Base-by-base conservation (phyloP, 768 basidiomycete genomes). In the Ephemerocybe angulata region DNA sequence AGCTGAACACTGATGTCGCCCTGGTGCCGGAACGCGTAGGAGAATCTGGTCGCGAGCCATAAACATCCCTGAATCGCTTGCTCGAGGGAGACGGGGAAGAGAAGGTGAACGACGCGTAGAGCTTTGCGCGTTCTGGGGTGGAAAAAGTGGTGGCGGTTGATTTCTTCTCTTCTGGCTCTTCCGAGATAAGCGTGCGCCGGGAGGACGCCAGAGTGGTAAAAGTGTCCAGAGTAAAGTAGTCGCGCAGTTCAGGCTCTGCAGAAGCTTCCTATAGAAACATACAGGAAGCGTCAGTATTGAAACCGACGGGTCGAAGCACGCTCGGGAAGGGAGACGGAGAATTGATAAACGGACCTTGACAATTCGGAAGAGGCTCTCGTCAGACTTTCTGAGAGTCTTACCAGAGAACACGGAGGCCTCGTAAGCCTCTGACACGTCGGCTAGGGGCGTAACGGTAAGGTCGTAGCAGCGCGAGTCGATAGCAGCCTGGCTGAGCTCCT, bases 391-490 rank as follows among this genome's bases (percentile, higher is more conserved):
- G 70, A 47, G 52, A 25, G 43, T 40, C 44, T 47, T n/a, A 3
- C 35, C 38, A 30, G 55, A 42, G 30, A 54, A 72, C 54, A 38
- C 62, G 35, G 58, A 66, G 58, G 49, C 70, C 46, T 85, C 84
- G 63, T 87, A 89, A 0, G 89, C 89, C 57, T 79, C 74, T 38
- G 77, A 86, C 46, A 91, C 83, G 67, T 91, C 88, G 33, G 89
- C 89, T 60, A 91, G 69, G 41, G 89, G 89, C 62, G 80, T 73
- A 59, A 91, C 88, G 4, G 88, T 91, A 59, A 90, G 65, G 62
- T 89, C 88, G 63, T 90, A 88, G 70, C 88, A 90, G 48, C 80
- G 80, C n/a, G 88, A 82, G 62, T 89, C 83, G 50, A 86, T 83
- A 38, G 75, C 69, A 3, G 75, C 76, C 63, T 89, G 85, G 15